Percentiles rank a stretch among this genome's conserved stretches.
Evolutionary conservation across 345 rosid genomes (phyloP).

Genomic region (Salix arbutifolia): DNA sequence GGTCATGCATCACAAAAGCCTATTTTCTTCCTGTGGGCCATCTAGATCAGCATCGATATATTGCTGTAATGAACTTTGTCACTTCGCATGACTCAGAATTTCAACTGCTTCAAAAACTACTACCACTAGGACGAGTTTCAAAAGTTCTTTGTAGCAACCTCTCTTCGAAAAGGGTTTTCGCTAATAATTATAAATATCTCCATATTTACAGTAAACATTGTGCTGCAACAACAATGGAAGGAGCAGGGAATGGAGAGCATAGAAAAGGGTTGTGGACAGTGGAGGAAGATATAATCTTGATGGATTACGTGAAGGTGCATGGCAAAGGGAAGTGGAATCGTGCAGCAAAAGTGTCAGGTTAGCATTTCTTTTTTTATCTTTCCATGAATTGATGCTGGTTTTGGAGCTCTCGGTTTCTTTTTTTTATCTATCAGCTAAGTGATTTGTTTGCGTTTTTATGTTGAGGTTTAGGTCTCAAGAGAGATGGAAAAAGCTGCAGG

Average conservation of each 20-base stretch:
- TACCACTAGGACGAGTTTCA: neutral
- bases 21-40: neutral
- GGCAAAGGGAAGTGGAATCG: constrained; percentile 71
- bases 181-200: neutral
- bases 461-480: constrained; percentile 24
- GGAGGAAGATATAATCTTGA: constrained; percentile 30
- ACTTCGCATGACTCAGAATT: neutral
- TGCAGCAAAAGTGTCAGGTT: constrained; percentile 48
- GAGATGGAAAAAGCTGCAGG: constrained; percentile 45
- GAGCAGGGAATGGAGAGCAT: neutral
- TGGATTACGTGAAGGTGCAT: constrained; percentile 46
- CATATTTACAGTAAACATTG: neutral
- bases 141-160: neutral
- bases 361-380: neutral
- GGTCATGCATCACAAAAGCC: neutral
- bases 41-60: neutral
- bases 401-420: neutral
- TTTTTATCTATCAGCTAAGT: too few relatives aligned
- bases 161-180: neutral
- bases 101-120: neutral
- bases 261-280: constrained; percentile 9
- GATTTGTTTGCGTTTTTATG: neutral
- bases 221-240: neutral
- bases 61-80: neutral
- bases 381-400: neutral